Conservation (phyloP, 1,139 yeast species). For the Hyphopichia wangnamkhiaoensis region DNA sequence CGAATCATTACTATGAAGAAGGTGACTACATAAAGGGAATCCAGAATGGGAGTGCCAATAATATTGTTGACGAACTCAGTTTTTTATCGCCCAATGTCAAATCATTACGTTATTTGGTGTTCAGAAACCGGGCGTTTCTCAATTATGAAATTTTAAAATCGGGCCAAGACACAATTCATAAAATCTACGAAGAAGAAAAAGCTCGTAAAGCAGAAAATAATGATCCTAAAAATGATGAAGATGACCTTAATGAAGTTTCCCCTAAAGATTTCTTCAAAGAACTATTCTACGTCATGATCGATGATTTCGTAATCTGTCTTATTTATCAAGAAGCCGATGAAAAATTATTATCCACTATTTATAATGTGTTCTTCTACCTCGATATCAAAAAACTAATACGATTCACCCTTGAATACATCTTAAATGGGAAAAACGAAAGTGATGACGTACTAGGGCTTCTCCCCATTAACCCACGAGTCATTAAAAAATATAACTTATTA, state of each 20-base stretch:
- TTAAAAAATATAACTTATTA: constrained; percentile 9
- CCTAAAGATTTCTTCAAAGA: constrained; percentile 17
- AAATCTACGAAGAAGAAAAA: constrained; percentile 11
- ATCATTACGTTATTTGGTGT: constrained; percentile 71
- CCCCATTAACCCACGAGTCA: constrained; percentile 20
- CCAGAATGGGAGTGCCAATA: constrained; percentile 38
- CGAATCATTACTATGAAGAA: constrained; percentile 50
- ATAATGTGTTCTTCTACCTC: constrained; percentile 51
- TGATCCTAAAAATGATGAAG: constrained; percentile 7
- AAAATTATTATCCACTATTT: constrained; percentile 46
- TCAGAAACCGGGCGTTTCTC: constrained; percentile 78
- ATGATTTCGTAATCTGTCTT: constrained; percentile 54
- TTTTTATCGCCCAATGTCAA: constrained; percentile 69
- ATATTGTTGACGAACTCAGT: constrained; percentile 42
- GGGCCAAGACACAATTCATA: constrained; percentile 9
- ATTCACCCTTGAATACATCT: constrained; percentile 63
- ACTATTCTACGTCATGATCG: constrained; percentile 47
- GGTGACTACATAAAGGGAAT: constrained; percentile 38
- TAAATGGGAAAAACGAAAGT: constrained; percentile 48
- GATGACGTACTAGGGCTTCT: constrained; percentile 44
- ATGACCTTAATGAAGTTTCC: constrained; percentile 9
- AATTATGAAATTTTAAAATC: constrained; percentile 50
- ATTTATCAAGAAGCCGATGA: constrained; percentile 68
- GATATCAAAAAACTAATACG: constrained; percentile 55
- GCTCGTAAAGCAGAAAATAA: constrained; percentile 5